Base-by-base conservation (phyloP, 2,329 filamentous ascomycete genomes). In the Cryphonectria carpinicola region DNA sequence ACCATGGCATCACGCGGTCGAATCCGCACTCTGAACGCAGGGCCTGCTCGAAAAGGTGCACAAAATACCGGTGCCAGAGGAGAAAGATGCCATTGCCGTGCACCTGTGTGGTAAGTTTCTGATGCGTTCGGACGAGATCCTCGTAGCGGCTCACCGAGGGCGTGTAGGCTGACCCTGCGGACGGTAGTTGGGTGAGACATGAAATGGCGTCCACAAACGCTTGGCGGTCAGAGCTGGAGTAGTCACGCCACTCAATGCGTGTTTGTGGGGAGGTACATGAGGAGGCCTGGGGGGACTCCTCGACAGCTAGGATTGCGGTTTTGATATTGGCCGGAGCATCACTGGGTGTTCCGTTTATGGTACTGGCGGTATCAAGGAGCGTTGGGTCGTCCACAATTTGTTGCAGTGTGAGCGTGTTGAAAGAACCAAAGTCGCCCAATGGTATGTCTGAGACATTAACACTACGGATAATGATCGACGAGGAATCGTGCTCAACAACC, bases 161-260 rank as follows among this genome's bases (percentile, higher is more conserved):
- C 10, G 69, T 35, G 63, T 75, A 77, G 10, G 37, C 35, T 1
- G 72, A 72, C 37, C 78, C 78, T 3, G 76, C 77, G 5, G 78
- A 60, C 2, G 76, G 74, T 52, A 70, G 76, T 39, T 76, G 73
- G 56, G 76, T 71, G 67, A 80, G 71, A 71, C 78, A 80, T 73
- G 77, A 73, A 69, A 79, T 75, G 17, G 76, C 77, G 19, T 71
- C 63, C 28, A 79, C 74, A 61, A 77, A 78, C 4, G 77, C 76
- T 64, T 74, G 67, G 67, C 77, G 78, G 71, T 79, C 76, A 13
- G 75, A 76, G 25, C 68, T 19, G 6, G 76, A 76, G 69, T 77
- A 80, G 65, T 78, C 49, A 54, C 79, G 77, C 79, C 79, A 80
- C 67, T 80, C 77, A 68, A 69, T 76, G 3, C 78, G 78, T n/a